phyloP scores from a whole-genome alignment of 345 rosid species.

The Eucalyptus regnans region DNA sequence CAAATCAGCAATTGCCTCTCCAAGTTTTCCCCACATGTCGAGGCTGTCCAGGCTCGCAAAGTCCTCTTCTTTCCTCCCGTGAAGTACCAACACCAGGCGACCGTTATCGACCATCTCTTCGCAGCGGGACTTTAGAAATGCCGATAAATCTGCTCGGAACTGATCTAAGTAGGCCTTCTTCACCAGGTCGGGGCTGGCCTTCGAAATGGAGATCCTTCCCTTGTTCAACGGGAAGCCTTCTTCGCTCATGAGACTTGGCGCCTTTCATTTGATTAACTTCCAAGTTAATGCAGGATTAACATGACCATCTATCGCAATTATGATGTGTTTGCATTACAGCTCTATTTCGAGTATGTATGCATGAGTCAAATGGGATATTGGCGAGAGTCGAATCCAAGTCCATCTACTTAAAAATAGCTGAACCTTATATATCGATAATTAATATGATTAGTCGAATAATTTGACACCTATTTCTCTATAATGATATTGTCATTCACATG shows the following conservation, averaged over 20 bases:
- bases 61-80: not conserved
- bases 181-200: constrained; percentile 2
- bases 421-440: not conserved
- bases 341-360: not conserved
- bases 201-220: constrained; percentile 4
- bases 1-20: not conserved
- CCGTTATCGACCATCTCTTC: constrained; percentile 6
- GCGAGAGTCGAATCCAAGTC: not conserved
- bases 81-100: not conserved
- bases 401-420: not conserved
- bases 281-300: not conserved
- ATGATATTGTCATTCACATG: not conserved
- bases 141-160: constrained; percentile 3
- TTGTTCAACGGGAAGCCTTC: constrained; percentile 4
- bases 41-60: not conserved
- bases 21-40: not conserved
- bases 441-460: not conserved
- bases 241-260: not conserved
- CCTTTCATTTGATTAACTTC: not conserved
- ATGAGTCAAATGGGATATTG: not conserved
- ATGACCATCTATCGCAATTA: not conserved
- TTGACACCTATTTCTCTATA: not conserved
- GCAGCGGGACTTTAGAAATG: constrained; percentile 1
- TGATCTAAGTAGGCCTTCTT: constrained; percentile 5
- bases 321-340: not conserved